These are phyloP conservation scores for Kappamyces sp. DNA, from an alignment of 192 early-diverging fungal genomes.

Conservation along the genomic window DNA sequence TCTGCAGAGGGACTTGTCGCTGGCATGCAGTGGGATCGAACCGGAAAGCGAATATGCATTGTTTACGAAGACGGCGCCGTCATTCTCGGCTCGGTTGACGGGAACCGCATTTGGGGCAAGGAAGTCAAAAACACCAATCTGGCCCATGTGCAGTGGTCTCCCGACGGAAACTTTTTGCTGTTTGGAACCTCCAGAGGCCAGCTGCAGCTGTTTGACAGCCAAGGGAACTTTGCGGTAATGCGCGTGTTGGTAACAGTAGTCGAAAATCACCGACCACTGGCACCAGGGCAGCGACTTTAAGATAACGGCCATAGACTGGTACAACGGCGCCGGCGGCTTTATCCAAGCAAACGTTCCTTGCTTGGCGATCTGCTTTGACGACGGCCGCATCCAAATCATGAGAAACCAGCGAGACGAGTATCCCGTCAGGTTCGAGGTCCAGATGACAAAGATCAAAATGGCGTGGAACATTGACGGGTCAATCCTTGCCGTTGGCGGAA, in stretches of 20 bases:
- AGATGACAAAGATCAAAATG: conserved; percentile 45
- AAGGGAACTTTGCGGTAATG: conserved; percentile 42
- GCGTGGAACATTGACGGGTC: conserved; percentile 52
- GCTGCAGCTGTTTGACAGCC: conserved; percentile 46
- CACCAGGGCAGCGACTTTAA: conserved; percentile 35
- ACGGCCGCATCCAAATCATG: conserved; percentile 58
- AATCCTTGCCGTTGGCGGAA: conserved; percentile 49
- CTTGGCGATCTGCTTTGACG: conserved; percentile 49
- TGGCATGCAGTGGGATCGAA: conserved; percentile 55
- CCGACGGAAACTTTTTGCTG: conserved; percentile 48
- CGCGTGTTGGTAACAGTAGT: conserved; percentile 19
- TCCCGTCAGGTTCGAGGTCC: conserved; percentile 52
- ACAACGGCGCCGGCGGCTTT: conserved; percentile 48
- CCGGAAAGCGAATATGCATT: conserved; percentile 52
- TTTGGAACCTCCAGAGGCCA: conserved; percentile 50
- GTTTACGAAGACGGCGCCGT: conserved; percentile 59
- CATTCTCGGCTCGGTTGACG: conserved; percentile 58
- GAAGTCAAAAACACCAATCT: conserved; percentile 40
- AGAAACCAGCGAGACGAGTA: conserved; percentile 45
- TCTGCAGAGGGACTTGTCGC: conserved; percentile 40
- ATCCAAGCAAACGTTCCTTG: conserved; percentile 42
- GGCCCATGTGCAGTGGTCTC: conserved; percentile 50
- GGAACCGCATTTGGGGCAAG: conserved; percentile 56
- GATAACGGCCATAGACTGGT: conserved; percentile 48
- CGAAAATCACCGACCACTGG: conserved; percentile 38